Evolutionary conservation across 176 grass and related monocot species (phyloP).

Genomic region (Triticum turgidum): DNA sequence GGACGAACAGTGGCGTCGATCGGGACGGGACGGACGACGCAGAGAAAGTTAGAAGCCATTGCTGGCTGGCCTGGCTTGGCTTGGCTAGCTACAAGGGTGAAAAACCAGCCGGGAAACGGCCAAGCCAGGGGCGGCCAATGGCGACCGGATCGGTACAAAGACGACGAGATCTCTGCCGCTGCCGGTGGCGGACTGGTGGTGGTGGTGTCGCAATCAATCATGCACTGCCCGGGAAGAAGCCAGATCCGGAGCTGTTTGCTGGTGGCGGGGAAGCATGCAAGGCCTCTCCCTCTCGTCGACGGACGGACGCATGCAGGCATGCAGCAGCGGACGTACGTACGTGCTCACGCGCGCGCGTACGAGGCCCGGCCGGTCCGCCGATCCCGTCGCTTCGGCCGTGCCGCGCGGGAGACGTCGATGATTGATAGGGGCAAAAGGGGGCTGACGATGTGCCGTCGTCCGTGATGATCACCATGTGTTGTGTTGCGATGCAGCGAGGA

Average conservation of each 20-base stretch:
- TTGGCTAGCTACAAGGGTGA: constrained; percentile 5
- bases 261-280: too few species aligned
- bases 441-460: too few species aligned
- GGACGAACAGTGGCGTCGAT: not conserved
- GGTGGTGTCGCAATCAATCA: too few species aligned
- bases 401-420: not conserved
- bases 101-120: constrained; percentile 1
- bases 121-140: not conserved
- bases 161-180: constrained; percentile 21
- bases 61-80: not conserved
- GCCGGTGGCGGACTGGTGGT: not conserved
- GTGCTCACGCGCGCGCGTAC: not conserved
- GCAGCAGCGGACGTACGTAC: not conserved
- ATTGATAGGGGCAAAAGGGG: not conserved
- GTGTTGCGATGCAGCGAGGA: not conserved
- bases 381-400: not conserved
- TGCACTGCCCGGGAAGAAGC: too few species aligned
- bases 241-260: too few species aligned
- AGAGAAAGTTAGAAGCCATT: not conserved
- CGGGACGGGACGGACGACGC: not conserved
- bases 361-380: not conserved
- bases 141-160: not conserved
- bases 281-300: too few species aligned
- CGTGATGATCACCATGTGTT: not conserved
- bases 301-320: not conserved